Percentiles rank a stretch among this genome's conserved stretches.
These are phyloP conservation scores for Solanum appendiculatum DNA, from an alignment of 257 asterid genomes.

Conservation along the genomic window DNA sequence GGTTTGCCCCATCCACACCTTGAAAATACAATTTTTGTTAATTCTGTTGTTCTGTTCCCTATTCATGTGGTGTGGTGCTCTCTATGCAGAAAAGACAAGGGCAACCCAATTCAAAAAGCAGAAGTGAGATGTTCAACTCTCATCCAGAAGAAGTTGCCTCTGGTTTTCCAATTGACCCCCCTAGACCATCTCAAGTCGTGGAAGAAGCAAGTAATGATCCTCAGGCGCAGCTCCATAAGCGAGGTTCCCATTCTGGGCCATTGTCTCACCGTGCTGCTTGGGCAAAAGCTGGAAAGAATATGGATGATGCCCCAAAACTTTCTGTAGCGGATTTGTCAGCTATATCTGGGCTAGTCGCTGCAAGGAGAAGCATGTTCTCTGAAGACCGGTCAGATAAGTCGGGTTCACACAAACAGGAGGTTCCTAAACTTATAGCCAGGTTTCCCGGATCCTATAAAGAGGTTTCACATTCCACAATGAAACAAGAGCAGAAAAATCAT, in stretches of 20 bases:
- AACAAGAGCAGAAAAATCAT: conserved; percentile 35
- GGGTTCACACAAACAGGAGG: conserved; percentile 38
- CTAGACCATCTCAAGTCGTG: conserved; percentile 59
- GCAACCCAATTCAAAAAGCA: conserved; percentile 75
- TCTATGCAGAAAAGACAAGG: conserved; percentile 63
- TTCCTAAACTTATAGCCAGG: conserved; percentile 61
- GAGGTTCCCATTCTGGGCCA: conserved; percentile 98
- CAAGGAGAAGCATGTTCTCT: conserved; percentile 67
- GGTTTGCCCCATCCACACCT: not conserved
- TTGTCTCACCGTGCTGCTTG: conserved; percentile 79
- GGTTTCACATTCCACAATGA: conserved; percentile 42
- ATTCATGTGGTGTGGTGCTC: conserved; percentile 8
- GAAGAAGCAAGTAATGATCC: conserved; percentile 50
- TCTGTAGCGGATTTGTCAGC: conserved; percentile 55
- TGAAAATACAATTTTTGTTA: not conserved
- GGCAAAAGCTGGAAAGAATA: conserved; percentile 64
- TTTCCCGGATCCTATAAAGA: conserved; percentile 89
- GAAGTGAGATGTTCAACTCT: conserved; percentile 94
- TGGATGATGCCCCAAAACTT: conserved; percentile 55
- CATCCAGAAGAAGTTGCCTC: conserved; percentile 87
- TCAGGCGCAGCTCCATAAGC: conserved; percentile 40
- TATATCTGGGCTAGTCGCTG: conserved; percentile 77
- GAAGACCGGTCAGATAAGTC: conserved; percentile 54
- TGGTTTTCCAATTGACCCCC: conserved; percentile 95
- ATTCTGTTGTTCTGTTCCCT: not conserved